A percentile compares a stretch with the other conserved stretches of the same genome.
Conservation (phyloP, 192 early-diverging fungal species). For the Dimargaris verticillata region DNA sequence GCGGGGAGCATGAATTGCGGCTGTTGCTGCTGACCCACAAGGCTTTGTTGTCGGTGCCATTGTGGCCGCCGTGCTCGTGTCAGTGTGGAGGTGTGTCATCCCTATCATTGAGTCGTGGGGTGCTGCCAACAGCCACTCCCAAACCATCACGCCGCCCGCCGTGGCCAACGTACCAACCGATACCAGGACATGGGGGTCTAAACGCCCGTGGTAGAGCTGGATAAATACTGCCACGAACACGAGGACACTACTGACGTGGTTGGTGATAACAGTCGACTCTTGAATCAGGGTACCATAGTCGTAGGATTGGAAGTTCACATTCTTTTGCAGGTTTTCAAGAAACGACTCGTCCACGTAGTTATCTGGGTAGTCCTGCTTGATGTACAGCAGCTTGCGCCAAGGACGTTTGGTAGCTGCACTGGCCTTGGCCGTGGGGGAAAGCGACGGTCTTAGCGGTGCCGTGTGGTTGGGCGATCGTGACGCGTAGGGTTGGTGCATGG, state of each 20-base stretch:
- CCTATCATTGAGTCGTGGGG: not conserved
- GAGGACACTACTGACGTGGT: constrained; percentile 71
- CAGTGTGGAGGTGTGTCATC: not conserved
- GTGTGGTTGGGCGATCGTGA: too few relatives aligned
- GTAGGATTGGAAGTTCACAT: constrained; percentile 72
- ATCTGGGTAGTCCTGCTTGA: constrained; percentile 78
- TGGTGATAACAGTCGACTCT: constrained; percentile 59
- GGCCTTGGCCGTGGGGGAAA: too few relatives aligned
- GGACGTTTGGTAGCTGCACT: too few relatives aligned
- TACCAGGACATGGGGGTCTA: constrained; percentile 42
- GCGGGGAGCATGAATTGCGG: not conserved
- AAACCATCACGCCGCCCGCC: constrained; percentile 48
- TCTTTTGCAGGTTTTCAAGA: constrained; percentile 72
- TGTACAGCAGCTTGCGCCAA: constrained; percentile 74
- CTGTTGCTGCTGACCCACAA: too few relatives aligned
- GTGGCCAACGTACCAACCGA: constrained; percentile 36
- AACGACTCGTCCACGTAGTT: constrained; percentile 85
- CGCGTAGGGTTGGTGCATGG: too few relatives aligned
- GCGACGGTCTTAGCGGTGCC: too few relatives aligned
- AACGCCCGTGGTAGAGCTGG: constrained; percentile 36
- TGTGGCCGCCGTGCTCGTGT: not conserved
- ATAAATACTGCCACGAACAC: constrained; percentile 85
- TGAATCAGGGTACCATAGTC: constrained; percentile 66
- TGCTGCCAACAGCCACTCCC: constrained; percentile 28
- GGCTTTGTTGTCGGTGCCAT: too few relatives aligned